Base-by-base conservation (phyloP, 305 asterid genomes). In the Solanum chacoense region DNA sequence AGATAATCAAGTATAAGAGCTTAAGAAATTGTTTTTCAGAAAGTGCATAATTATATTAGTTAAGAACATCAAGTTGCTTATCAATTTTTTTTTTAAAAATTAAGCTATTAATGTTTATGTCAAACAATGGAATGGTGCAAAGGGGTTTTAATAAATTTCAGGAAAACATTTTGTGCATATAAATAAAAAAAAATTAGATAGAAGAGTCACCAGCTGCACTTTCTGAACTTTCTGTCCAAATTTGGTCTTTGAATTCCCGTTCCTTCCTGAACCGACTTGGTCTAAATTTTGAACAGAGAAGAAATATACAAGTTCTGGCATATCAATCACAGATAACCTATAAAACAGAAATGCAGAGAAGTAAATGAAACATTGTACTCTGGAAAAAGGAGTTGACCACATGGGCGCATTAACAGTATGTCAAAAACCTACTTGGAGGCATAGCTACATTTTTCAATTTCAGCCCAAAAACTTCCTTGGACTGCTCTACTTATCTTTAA, bases 381-480 rank as follows among this genome's bases (percentile, higher is more conserved):
- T 55, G 74, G 24, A 42, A 31, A 81, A 50, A 50, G 78, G 38
- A 78, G 73, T 32, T 50, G 63, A 20, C 35, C 16, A 67, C 85
- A 42, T 71, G 45, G 29, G 31, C 1, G 22, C 73, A 31, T 50
- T 20, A 50, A 83, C 42, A 81, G 18, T 81, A 81, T 28, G 20
- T 31, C 72, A 4, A 50, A 31, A 31, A 84, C 87, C 1, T 94
- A 96, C 99, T 91, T 93, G 86, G 95, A 91, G 88, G 96, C 94
- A 93, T 95, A 96, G 88, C 95, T 96, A 7, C 95, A 94, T 90
- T 93, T 95, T 88, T 94, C 96, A 81, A 96, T 90, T 75, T 95
- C 98, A 40, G 98, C 98, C 99, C 99, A 96, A 74, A 96, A 87
- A 92, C 98, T 96, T 79, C 98, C 99, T 85, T 94, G 96, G 91